Percentiles rank a stretch among this genome's conserved stretches.
Evolutionary conservation across 306 rosid species (phyloP).

Genomic region (Cucurbita ficifolia): DNA sequence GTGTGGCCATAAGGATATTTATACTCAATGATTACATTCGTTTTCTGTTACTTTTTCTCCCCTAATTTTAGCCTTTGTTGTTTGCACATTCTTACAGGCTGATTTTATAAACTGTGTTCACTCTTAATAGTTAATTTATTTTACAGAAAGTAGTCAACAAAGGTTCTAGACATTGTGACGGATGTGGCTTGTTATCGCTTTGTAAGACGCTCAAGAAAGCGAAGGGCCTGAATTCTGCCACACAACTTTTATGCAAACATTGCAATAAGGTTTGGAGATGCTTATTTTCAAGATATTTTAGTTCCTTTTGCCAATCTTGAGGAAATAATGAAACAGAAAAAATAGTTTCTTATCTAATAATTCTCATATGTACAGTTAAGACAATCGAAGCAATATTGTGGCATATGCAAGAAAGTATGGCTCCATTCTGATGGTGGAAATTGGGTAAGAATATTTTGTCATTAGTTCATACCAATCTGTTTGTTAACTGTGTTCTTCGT

Average conservation of each 20-base stretch:
- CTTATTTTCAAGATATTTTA: neutral
- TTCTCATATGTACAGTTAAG: slow-evolving; percentile 32
- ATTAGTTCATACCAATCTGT: slow-evolving; percentile 1
- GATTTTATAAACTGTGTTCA: neutral
- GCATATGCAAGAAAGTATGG: slow-evolving; percentile 90
- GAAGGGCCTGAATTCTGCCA: slow-evolving; percentile 30
- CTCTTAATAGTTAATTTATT: slow-evolving; percentile 14
- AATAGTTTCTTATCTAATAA: neutral
- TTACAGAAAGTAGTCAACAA: slow-evolving; percentile 36
- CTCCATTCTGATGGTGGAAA: slow-evolving; percentile 89
- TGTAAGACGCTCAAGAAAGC: slow-evolving; percentile 46
- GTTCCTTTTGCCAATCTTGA: neutral
- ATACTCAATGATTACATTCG: neutral
- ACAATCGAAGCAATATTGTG: slow-evolving; percentile 90
- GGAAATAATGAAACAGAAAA: neutral
- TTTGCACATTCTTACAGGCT: neutral
- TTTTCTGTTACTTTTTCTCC: neutral
- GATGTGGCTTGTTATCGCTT: slow-evolving; percentile 48
- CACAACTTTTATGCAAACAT: slow-evolving; percentile 54
- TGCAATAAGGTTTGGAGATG: slow-evolving; percentile 54
- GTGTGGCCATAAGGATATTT: neutral
- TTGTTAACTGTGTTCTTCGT: neutral
- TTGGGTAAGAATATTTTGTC: slow-evolving; percentile 62
- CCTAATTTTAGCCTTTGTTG: neutral
- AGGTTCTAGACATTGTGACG: slow-evolving; percentile 47